Base-by-base conservation (phyloP, 2,329 filamentous ascomycete species). In the Fusarium tricinctum region DNA sequence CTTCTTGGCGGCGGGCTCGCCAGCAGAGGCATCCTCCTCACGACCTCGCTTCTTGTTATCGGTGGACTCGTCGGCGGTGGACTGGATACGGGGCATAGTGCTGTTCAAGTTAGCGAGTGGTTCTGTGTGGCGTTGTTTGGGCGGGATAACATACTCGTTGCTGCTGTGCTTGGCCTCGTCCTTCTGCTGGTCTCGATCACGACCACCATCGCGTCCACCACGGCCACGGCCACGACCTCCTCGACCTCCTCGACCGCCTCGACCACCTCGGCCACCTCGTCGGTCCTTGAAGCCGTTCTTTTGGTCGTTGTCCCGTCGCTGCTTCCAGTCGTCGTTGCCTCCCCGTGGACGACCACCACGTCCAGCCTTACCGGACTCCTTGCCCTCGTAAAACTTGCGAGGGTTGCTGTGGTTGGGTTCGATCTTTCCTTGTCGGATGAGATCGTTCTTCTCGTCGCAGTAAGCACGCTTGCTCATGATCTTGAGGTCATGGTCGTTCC, bases 391-490 rank as follows among this genome's bases (percentile, higher is more conserved):
- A 74, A 87, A 87, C 63, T 78, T 78, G 68, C 80, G 80, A 47
- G 75, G 73, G 17, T 75, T 75, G 66, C 74, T 77, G 47, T 76
- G 78, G 73, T 83, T 88, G 64, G 91, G 88, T 76, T 89, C 83
- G 47, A 93, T 83, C 75, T 88, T 89, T 63, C 92, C 92, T 43
- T 89, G 85, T 71, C 88, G 85, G 74, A 95, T 94, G 38, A 92
- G 87, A 55, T 89, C 82, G 58, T 85, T 85, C 84, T 95, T 95
- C 79, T 90, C 88, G n/a, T 91, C 86, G 70, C 92, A 91, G 80
- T 99, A 99, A 19, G 89, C 91, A 74, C 88, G 88, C 89, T 99
- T 99, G 80, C 89, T 90, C 89, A 93, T 94, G 82, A 96, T 90
- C 77, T 89, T 82, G 51, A 98, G 85, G 33, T 93, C 89, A 70